phyloP scores from a whole-genome alignment of 1,284 basidiomycete species.

The Flammula alnicola region DNA sequence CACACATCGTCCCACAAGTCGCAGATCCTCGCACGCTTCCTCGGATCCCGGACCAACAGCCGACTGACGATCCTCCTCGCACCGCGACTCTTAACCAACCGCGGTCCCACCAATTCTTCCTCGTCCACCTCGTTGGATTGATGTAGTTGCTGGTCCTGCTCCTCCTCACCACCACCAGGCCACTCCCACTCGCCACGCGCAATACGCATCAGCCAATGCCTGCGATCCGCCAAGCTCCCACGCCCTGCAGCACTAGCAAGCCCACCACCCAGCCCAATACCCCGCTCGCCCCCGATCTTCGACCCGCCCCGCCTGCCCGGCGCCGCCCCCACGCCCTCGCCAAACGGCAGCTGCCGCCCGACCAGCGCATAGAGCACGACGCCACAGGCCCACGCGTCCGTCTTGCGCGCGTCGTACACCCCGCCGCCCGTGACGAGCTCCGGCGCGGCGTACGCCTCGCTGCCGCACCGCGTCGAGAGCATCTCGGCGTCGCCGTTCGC shows the following conservation, averaged over 20 bases:
- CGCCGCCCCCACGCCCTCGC: constrained; percentile 38
- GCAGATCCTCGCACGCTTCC: constrained; percentile 57
- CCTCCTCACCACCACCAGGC: constrained; percentile 48
- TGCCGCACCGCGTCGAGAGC: constrained; percentile 88
- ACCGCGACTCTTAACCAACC: constrained; percentile 50
- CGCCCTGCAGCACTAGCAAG: no score
- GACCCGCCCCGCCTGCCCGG: constrained; percentile 40
- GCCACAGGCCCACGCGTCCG: constrained; percentile 90
- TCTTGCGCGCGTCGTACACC: constrained; percentile 85
- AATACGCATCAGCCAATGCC: constrained; percentile 73
- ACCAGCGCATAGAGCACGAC: constrained; percentile 83
- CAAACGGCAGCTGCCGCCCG: constrained; percentile 68
- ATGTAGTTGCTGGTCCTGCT: constrained; percentile 7
- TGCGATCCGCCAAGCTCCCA: constrained; percentile 39
- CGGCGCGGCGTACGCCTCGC: constrained; percentile 91
- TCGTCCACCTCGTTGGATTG: constrained; percentile 10
- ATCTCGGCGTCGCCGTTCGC: constrained; percentile 62
- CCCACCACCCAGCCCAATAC: constrained; percentile 19
- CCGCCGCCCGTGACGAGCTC: constrained; percentile 76
- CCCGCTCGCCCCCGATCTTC: constrained; percentile 37
- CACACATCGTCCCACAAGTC: constrained; percentile 74
- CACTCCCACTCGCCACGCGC: constrained; percentile 79
- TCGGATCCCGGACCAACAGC: constrained; percentile 73
- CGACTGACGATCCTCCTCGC: constrained; percentile 59
- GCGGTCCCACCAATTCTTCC: constrained; percentile 36